A percentile compares a stretch with the other conserved stretches of the same genome.
These are phyloP conservation scores for Pseudohalonectria lignicola DNA, from an alignment of 2,329 filamentous ascomycete genomes.

Conservation along the genomic window DNA sequence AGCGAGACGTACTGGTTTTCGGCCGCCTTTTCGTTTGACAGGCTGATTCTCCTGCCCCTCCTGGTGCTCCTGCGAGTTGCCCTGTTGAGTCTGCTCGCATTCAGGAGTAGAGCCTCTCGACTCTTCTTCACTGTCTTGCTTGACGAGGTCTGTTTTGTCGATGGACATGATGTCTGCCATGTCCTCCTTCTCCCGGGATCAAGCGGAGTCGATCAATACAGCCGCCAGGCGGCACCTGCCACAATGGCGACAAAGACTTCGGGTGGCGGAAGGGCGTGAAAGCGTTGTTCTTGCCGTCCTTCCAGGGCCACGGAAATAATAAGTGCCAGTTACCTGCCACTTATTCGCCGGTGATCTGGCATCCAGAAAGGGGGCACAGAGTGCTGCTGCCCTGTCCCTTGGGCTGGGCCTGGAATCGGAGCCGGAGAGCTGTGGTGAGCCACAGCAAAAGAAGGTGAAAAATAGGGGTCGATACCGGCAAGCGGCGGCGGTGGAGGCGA, in stretches of 20 bases:
- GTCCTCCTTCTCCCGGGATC: slow-evolving; percentile 24
- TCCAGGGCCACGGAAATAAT: slow-evolving; percentile 5
- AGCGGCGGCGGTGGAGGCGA: too few relatives aligned
- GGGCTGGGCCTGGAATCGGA: too few relatives aligned
- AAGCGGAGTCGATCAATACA: too few relatives aligned
- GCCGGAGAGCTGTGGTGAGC: too few relatives aligned
- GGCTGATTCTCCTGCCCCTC: slow-evolving; percentile 42
- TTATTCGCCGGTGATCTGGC: slow-evolving; percentile 1
- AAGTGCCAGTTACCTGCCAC: slow-evolving; percentile 4
- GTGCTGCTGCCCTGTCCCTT: neutral
- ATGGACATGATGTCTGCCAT: slow-evolving; percentile 61
- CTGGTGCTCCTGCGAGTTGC: slow-evolving; percentile 17
- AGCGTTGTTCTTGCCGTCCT: slow-evolving; percentile 24
- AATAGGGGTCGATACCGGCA: too few relatives aligned
- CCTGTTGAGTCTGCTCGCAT: slow-evolving; percentile 17
- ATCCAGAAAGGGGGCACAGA: slow-evolving; percentile 1
- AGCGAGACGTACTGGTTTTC: slow-evolving; percentile 85
- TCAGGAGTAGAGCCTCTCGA: slow-evolving; percentile 51
- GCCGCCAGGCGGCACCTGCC: too few relatives aligned
- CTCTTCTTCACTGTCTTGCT: slow-evolving; percentile 47
- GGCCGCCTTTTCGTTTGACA: slow-evolving; percentile 92
- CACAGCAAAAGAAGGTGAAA: too few relatives aligned
- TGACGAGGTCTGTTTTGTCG: slow-evolving; percentile 44
- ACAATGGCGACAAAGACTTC: too few relatives aligned
- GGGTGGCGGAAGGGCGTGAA: too few relatives aligned